Conservation (phyloP, 495 filamentous ascomycete genomes). For the Copromyces sp. region DNA sequence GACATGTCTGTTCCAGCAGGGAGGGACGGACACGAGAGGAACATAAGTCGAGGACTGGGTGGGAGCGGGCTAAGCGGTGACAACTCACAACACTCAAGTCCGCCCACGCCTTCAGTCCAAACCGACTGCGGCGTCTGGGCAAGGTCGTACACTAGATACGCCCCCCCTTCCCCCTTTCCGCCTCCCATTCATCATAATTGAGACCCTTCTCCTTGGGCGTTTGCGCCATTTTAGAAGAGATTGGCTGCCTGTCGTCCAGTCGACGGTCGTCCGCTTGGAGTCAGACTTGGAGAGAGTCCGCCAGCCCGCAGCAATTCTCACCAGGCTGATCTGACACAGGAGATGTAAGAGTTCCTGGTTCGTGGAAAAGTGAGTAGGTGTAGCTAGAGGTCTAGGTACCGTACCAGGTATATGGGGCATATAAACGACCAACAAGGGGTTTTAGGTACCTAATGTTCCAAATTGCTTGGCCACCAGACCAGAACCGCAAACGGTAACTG, state of each 20-base stretch:
- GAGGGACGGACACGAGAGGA: neutral
- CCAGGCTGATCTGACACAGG: neutral
- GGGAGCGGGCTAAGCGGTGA: neutral
- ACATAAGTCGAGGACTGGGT: neutral
- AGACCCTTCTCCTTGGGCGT: neutral
- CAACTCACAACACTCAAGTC: neutral
- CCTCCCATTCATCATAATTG: neutral
- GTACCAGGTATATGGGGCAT: neutral
- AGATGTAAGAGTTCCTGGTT: neutral
- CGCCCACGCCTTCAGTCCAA: neutral
- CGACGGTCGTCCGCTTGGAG: constrained; percentile 5
- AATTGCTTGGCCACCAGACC: neutral
- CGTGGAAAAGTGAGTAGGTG: neutral
- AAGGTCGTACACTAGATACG: neutral
- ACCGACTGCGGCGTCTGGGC: neutral
- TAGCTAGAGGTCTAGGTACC: neutral
- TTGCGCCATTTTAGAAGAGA: neutral
- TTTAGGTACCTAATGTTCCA: neutral
- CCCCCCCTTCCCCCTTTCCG: neutral
- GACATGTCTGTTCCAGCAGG: neutral
- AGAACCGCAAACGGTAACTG: neutral
- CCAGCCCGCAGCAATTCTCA: neutral
- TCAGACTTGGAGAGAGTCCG: constrained; percentile 24
- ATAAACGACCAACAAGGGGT: neutral
- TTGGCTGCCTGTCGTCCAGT: neutral